Percentiles rank a stretch among this genome's conserved stretches.
These are phyloP conservation scores for Suillus variegatus DNA, from an alignment of 768 basidiomycete genomes.

Conservation along the genomic window DNA sequence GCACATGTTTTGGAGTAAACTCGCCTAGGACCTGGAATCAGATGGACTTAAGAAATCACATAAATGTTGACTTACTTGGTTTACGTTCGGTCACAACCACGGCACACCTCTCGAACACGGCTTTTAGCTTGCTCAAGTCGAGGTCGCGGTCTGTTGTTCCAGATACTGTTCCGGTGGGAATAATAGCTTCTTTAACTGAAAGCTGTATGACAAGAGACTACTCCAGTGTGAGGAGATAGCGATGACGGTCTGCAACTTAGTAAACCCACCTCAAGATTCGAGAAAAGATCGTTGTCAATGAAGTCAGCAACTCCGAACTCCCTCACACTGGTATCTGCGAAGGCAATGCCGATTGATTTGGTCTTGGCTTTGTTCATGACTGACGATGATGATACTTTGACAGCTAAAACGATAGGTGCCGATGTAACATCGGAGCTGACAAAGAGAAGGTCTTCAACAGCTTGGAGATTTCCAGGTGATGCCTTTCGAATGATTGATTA, in stretches of 20 bases:
- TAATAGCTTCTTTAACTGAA: constrained; percentile 93
- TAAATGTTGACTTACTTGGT: constrained; percentile 54
- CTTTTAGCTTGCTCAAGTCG: constrained; percentile 84
- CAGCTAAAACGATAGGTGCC: constrained; percentile 87
- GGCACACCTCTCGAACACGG: constrained; percentile 86
- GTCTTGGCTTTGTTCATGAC: constrained; percentile 57
- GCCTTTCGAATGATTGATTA: constrained; percentile 48
- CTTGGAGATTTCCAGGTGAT: constrained; percentile 71
- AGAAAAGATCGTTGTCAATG: constrained; percentile 92
- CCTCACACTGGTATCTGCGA: constrained; percentile 85
- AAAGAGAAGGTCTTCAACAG: constrained; percentile 86
- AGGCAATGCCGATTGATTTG: constrained; percentile 83
- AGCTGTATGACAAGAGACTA: constrained; percentile 95
- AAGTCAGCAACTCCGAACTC: constrained; percentile 90
- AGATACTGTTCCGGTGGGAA: constrained; percentile 71
- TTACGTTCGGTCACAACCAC: constrained; percentile 91
- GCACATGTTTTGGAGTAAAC: constrained; percentile 77
- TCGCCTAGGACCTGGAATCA: constrained; percentile 55
- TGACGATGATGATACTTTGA: constrained; percentile 68
- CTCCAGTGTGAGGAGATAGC: constrained; percentile 2
- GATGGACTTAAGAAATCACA: background rate
- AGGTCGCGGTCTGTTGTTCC: constrained; percentile 81
- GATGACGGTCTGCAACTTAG: background rate
- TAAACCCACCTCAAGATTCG: constrained; percentile 81
- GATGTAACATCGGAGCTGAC: constrained; percentile 74